Base-by-base conservation (phyloP, 495 filamentous ascomycete genomes). In the Parachaetomium inaequale region DNA sequence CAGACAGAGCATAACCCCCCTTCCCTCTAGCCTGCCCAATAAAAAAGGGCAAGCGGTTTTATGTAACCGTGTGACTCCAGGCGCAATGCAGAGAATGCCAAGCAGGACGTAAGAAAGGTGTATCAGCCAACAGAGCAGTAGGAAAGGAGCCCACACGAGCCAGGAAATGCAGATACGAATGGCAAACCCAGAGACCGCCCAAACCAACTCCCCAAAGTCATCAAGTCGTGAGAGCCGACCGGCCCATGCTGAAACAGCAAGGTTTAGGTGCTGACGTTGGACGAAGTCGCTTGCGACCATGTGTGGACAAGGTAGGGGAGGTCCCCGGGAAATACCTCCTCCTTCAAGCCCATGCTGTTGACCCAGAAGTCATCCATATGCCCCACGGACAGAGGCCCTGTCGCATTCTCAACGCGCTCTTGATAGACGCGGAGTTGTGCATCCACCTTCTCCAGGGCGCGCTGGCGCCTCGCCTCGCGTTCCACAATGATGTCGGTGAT, bases 401-500 rank as follows among this genome's bases (percentile, higher is more conserved):
- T 26, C 3, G 66, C 61, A 2, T 55, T 57, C 25, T 65, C 65
- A 3, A 73, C 53, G 1, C 63, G 51, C 11, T 68, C 58, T 31
- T 71, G 69, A 29, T 63, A 59, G 26, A 29, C 0, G 7, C 54
- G 53, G 12, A 69, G 60, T 25, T 70, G 69, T 0, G 70, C 52
- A 25, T 68, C 66, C 11, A 70, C 57, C 29, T 68, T 73, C 12
- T 76, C 72, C 19, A 81, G 61, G 6, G 69, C 67, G 11, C 69
- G 72, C 55, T 68, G 55, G n/a, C 79, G 76, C 54, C 78, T 66
- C 15, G 66, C 63, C 63, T 90, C 87, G 34, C 87, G 81, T 70
- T 88, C 86, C 3, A 76, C 77, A 21, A 89, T 76, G 34, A 88
- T 81, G 17, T 71, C 74, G 4, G 66, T 75, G 63, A 86, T 80